phyloP scores from a whole-genome alignment of 169 alveolate genomes.

The Babesia sp. region DNA sequence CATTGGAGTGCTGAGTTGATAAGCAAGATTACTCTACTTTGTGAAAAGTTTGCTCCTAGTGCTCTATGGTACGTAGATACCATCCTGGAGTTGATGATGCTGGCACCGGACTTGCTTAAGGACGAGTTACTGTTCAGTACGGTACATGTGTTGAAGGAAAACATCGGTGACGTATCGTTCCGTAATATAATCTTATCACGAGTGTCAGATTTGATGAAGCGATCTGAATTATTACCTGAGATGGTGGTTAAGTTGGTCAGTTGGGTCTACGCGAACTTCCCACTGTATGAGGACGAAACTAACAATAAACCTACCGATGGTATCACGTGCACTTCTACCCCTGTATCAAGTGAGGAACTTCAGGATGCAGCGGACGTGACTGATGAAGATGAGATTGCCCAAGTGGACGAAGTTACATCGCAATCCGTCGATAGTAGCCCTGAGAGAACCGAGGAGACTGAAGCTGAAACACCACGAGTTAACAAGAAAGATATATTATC shows the following conservation, averaged over 20 bases:
- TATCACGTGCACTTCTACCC: neutral
- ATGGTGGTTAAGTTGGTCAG: slow-evolving; percentile 34
- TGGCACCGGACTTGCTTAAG: slow-evolving; percentile 28
- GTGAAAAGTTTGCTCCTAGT: slow-evolving; percentile 55
- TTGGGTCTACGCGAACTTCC: slow-evolving; percentile 36
- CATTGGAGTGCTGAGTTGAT: slow-evolving; percentile 23
- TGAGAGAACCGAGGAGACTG: neutral
- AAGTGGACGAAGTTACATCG: too few species aligned
- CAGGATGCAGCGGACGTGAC: neutral
- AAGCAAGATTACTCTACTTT: slow-evolving; percentile 29
- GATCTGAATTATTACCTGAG: slow-evolving; percentile 29
- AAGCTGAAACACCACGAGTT: neutral
- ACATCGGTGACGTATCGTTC: slow-evolving; percentile 17
- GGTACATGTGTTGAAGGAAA: slow-evolving; percentile 31
- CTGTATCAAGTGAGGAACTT: neutral
- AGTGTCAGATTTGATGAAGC: slow-evolving; percentile 5
- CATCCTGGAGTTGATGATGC: slow-evolving; percentile 35
- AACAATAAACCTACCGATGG: neutral
- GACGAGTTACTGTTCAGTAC: slow-evolving; percentile 24
- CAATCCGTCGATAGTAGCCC: neutral
- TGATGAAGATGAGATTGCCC: neutral
- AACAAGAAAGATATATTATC: neutral
- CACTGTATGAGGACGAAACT: neutral
- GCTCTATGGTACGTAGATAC: slow-evolving; percentile 60
- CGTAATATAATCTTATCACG: neutral